These are phyloP conservation scores for Gelatoporia subvermispora DNA, from an alignment of 768 basidiomycete genomes.

Conservation along the genomic window DNA sequence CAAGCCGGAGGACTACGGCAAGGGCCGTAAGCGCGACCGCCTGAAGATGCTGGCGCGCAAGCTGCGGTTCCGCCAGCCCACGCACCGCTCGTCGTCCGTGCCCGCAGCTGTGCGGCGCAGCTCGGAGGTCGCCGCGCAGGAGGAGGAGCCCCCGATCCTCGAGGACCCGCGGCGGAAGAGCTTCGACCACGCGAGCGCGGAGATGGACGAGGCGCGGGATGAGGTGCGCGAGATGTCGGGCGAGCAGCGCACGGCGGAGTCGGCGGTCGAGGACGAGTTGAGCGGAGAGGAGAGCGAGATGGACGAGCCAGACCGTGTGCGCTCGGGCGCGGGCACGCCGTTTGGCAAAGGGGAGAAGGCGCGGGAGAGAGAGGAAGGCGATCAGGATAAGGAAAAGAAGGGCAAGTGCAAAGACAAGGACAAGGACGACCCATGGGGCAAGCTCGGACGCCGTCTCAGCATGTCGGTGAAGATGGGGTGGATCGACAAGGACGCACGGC, in stretches of 20 bases:
- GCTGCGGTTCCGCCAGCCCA: slow-evolving; percentile 29
- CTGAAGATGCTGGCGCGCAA: slow-evolving; percentile 70
- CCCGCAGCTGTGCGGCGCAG: slow-evolving; percentile 35
- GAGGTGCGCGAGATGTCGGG: slow-evolving; percentile 10
- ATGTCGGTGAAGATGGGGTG: slow-evolving; percentile 43
- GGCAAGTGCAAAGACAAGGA: slow-evolving; percentile 28
- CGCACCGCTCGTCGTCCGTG: slow-evolving; percentile 51
- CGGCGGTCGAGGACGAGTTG: slow-evolving; percentile 6
- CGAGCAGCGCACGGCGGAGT: not conserved
- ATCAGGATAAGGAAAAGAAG: slow-evolving; percentile 28
- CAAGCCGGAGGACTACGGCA: slow-evolving; percentile 73
- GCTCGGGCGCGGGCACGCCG: not conserved
- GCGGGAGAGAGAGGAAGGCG: slow-evolving; percentile 17
- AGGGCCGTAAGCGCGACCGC: slow-evolving; percentile 71
- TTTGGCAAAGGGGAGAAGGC: not conserved
- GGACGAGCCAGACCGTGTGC: slow-evolving; percentile 1
- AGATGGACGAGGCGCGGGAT: slow-evolving; percentile 9
- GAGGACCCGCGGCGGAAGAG: slow-evolving; percentile 38
- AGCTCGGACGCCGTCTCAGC: slow-evolving; percentile 59
- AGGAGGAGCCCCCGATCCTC: slow-evolving; percentile 33
- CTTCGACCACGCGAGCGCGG: slow-evolving; percentile 27
- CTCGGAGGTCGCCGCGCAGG: slow-evolving; percentile 33
- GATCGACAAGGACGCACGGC: slow-evolving; percentile 22
- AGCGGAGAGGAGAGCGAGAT: slow-evolving; percentile 1
- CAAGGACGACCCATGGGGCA: slow-evolving; percentile 55